Evolutionary conservation across 1,284 basidiomycete species (phyloP).

Genomic region (Heliocybe sulcata): DNA sequence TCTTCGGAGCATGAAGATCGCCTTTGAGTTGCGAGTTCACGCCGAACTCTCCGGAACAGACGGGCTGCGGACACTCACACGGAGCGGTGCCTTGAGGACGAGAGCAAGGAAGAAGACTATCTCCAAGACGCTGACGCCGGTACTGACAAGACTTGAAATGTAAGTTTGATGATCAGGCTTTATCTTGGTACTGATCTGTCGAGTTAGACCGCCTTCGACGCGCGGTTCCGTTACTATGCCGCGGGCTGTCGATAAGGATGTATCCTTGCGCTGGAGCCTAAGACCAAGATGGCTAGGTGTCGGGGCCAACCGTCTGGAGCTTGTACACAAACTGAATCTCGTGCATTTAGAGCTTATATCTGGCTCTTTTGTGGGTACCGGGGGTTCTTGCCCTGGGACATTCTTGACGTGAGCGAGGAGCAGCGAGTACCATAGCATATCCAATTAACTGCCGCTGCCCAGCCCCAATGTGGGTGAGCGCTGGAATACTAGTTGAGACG

Average conservation of each 20-base stretch:
- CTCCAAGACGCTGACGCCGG: neutral
- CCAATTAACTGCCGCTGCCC: too few relatives aligned
- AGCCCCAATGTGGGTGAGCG: too few relatives aligned
- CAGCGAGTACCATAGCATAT: too few relatives aligned
- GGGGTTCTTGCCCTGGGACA: too few relatives aligned
- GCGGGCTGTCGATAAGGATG: neutral
- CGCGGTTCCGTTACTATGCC: neutral
- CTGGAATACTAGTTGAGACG: too few relatives aligned
- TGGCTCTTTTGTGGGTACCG: too few relatives aligned
- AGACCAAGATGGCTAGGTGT: neutral
- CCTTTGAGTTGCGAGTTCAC: too few relatives aligned
- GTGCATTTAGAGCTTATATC: too few relatives aligned
- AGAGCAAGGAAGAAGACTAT: neutral
- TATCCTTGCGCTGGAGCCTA: neutral
- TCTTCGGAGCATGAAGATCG: too few relatives aligned
- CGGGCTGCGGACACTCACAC: neutral
- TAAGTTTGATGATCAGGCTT: neutral
- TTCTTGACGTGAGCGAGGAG: too few relatives aligned
- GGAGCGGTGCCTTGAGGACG: neutral
- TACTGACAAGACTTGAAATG: neutral
- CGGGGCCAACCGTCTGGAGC: neutral
- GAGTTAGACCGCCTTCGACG: neutral
- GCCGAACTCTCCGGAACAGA: neutral
- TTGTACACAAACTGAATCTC: neutral
- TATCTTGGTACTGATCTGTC: neutral